These are phyloP conservation scores for Penicillium sp. DNA, from an alignment of 2,329 filamentous ascomycete genomes.

Conservation along the genomic window DNA sequence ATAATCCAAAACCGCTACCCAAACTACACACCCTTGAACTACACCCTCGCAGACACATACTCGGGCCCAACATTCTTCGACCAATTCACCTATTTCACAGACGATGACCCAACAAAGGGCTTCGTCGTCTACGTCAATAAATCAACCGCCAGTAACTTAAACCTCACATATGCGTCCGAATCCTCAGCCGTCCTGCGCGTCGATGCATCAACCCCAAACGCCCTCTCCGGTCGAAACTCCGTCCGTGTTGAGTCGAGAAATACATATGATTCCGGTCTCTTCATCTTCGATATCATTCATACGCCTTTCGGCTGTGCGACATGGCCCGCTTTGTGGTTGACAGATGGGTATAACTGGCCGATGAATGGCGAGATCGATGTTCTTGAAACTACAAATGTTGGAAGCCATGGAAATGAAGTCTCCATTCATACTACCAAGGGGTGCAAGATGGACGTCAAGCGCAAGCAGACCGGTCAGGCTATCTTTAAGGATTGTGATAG, in stretches of 20 bases:
- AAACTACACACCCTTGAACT: slow-evolving; percentile 42
- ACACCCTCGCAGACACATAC: slow-evolving; percentile 44
- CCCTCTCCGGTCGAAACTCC: slow-evolving; percentile 60
- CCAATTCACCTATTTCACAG: slow-evolving; percentile 46
- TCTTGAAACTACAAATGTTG: slow-evolving; percentile 59
- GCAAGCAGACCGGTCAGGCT: slow-evolving; percentile 51
- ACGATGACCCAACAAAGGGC: slow-evolving; percentile 44
- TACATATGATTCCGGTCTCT: slow-evolving; percentile 62
- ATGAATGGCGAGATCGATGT: slow-evolving; percentile 63
- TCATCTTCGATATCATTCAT: slow-evolving; percentile 65
- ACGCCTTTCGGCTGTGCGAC: slow-evolving; percentile 62
- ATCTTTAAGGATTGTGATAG: slow-evolving; percentile 52
- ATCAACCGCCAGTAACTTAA: slow-evolving; percentile 37
- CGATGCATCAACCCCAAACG: slow-evolving; percentile 58
- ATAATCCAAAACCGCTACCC: slow-evolving; percentile 43
- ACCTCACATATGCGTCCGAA: slow-evolving; percentile 60
- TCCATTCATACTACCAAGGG: slow-evolving; percentile 59
- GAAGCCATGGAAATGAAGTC: slow-evolving; percentile 55
- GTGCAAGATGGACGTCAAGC: slow-evolving; percentile 52
- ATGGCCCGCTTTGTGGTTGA: slow-evolving; percentile 66
- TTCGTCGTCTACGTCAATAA: slow-evolving; percentile 46
- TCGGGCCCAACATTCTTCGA: slow-evolving; percentile 44
- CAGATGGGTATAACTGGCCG: slow-evolving; percentile 61
- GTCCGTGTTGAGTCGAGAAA: slow-evolving; percentile 61
- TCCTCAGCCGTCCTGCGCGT: slow-evolving; percentile 58